Percentiles rank a stretch among this genome's conserved stretches.
phyloP scores from a whole-genome alignment of 352 stramenopile species.

The Globisporangium iwayamae region DNA sequence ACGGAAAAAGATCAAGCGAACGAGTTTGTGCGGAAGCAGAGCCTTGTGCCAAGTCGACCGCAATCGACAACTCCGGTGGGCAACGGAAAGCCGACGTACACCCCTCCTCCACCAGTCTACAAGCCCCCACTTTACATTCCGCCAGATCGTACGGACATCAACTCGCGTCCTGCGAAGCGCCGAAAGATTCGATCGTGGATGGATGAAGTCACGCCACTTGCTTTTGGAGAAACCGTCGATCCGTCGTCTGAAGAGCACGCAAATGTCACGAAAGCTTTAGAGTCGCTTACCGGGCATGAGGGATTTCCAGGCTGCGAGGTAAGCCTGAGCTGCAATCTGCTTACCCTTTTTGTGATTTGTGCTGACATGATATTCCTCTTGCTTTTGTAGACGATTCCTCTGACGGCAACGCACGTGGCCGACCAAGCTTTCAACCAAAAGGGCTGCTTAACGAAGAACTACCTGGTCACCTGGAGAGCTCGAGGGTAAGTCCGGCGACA shows the following conservation, averaged over 20 bases:
- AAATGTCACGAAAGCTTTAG: conserved; percentile 43
- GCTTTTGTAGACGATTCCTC: conserved; percentile 60
- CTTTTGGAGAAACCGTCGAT: conserved; percentile 57
- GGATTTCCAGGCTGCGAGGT: conserved; percentile 86
- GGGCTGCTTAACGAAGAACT: conserved; percentile 72
- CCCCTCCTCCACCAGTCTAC: conserved; percentile 47
- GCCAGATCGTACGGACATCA: conserved; percentile 48
- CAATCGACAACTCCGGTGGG: conserved; percentile 22
- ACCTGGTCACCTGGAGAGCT: conserved; percentile 82
- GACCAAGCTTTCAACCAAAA: conserved; percentile 70
- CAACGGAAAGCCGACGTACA: conserved; percentile 24
- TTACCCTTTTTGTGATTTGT: not conserved
- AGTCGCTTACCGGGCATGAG: conserved; percentile 66
- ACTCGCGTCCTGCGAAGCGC: conserved; percentile 54
- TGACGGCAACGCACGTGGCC: conserved; percentile 81
- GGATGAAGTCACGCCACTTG: conserved; percentile 67
- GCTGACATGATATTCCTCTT: not conserved
- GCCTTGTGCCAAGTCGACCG: conserved; percentile 6
- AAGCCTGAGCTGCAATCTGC: conserved; percentile 5
- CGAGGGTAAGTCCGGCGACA: conserved; percentile 46
- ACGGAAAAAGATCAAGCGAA: conserved; percentile 61
- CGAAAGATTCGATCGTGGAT: conserved; percentile 87
- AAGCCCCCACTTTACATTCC: conserved; percentile 72
- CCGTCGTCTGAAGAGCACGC: conserved; percentile 63
- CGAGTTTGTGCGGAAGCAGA: conserved; percentile 56